Evolutionary conservation across 768 basidiomycete species (phyloP).

Genomic region (Macrolepiota fuliginosa): DNA sequence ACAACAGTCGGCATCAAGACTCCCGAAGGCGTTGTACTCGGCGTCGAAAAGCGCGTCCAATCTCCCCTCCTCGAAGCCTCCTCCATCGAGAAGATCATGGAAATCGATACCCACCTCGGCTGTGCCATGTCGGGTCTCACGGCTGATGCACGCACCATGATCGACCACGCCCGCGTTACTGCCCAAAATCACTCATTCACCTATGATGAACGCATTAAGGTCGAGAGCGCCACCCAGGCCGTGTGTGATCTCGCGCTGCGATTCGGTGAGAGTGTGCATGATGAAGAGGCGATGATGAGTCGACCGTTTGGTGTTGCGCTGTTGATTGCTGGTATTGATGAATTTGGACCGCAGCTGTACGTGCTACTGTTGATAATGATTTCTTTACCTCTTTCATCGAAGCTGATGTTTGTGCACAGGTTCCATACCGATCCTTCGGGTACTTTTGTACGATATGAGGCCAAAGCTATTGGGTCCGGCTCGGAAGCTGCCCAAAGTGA

Average conservation of each 20-base stretch:
- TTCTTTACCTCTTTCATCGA: neutral
- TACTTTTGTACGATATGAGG: conserved; percentile 94
- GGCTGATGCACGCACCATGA: conserved; percentile 98
- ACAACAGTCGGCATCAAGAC: conserved; percentile 97
- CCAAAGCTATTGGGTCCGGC: conserved; percentile 97
- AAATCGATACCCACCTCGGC: conserved; percentile 94
- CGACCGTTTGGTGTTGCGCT: conserved; percentile 98
- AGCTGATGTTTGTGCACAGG: conserved; percentile 36
- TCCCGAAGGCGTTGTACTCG: conserved; percentile 86
- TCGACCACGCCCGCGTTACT: conserved; percentile 98
- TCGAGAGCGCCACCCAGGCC: conserved; percentile 97
- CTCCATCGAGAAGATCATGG: conserved; percentile 99
- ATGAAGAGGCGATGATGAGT: conserved; percentile 99
- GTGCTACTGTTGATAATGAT: neutral
- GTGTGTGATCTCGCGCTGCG: conserved; percentile 96
- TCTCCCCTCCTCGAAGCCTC: conserved; percentile 92
- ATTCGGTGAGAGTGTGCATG: conserved; percentile 98
- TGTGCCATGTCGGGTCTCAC: conserved; percentile 98
- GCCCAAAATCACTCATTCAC: conserved; percentile 95
- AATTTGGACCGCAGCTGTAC: conserved; percentile 95
- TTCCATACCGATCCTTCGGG: conserved; percentile 99
- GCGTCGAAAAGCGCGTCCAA: conserved; percentile 97
- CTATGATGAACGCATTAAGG: conserved; percentile 95
- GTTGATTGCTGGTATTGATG: conserved; percentile 96
- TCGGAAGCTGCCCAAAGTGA: conserved; percentile 97